Base-by-base conservation (phyloP, 352 stramenopile species). In the Paralagenidium karlingii region DNA sequence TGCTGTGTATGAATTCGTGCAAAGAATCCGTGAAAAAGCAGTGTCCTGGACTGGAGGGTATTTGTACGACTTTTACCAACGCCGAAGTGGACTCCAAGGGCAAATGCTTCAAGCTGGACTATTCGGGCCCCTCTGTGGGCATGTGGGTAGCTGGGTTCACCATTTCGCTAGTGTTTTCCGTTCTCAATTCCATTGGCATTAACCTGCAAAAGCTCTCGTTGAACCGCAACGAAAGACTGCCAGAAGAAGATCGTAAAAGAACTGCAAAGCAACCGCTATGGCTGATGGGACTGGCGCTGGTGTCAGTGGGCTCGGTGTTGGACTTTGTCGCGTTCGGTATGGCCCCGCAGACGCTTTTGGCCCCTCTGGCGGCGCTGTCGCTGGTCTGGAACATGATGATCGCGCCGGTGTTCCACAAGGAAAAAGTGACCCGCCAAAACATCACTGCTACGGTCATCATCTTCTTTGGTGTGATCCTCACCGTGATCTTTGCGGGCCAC, bases 381-480 rank as follows among this genome's bases (percentile, higher is more conserved):
- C 64, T 96, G 11, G 84, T 94, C 7, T 95, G 81, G 74, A 96
- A 96, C 53, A 87, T 94, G 58, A 75, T 94, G 28, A 88, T 96
- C 42, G 83, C 85, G 1, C 80, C 79, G 2, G 73, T 82, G 9
- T 90, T 96, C 49, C 80, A 94, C 63, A 82, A 88, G 38, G 83
- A 95, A 43, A 86, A 76, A 32, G 68, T 94, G 21, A 94, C 77
- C 8, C 47, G 57, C 8, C 54, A 80, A 29, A 91, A 93, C 46
- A 58, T 95, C 22, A 45, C 86, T 10, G 75, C 81, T 4, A 94
- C 79, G 1, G 59, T 58, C 20, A 88, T 96, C 49, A 94, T 96
- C 51, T 94, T 94, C 49, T 40, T 66, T 2, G 84, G 84, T 7
- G 84, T 91, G 8, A 91, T 79, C 24, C 51, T 95, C 28, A 93